Evolutionary conservation across 2,329 filamentous ascomycete genomes (phyloP).

Genomic region (Calonectria pteridis): DNA sequence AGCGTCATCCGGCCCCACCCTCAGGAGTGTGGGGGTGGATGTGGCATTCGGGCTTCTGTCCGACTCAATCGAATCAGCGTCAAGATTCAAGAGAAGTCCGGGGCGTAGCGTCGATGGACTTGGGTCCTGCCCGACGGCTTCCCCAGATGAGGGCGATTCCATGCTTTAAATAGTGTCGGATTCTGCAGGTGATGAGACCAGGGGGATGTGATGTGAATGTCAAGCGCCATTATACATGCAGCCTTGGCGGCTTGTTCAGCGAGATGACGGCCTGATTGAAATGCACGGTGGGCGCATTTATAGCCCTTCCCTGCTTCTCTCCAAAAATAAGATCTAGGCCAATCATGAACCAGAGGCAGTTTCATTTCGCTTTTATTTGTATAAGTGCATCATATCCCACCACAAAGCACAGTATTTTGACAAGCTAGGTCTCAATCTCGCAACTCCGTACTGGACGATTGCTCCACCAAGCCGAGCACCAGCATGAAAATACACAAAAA

Average conservation of each 20-base stretch:
- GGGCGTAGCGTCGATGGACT: neutral
- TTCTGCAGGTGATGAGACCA: neutral
- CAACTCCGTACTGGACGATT: neutral
- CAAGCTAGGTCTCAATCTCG: neutral
- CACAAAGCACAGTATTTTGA: neutral
- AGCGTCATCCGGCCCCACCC: conserved; percentile 14
- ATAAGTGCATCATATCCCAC: neutral
- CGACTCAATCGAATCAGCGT: conserved; percentile 24
- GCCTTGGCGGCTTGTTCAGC: neutral
- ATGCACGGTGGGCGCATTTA: neutral
- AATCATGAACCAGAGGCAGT: neutral
- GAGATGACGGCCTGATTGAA: neutral
- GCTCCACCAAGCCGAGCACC: neutral
- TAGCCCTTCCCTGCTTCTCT: neutral
- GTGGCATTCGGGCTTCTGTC: conserved; percentile 32
- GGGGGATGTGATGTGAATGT: neutral
- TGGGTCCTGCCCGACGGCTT: neutral
- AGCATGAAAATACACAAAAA: neutral
- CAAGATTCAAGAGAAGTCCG: conserved; percentile 4
- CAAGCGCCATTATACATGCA: neutral
- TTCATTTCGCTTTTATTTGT: neutral
- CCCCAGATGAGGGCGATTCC: neutral
- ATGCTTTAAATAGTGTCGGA: neutral
- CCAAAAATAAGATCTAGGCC: neutral
- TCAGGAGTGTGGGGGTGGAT: conserved; percentile 28